Evolutionary conservation across 140 eudicot species (phyloP).

Genomic region (Ambrosia hybrid): DNA sequence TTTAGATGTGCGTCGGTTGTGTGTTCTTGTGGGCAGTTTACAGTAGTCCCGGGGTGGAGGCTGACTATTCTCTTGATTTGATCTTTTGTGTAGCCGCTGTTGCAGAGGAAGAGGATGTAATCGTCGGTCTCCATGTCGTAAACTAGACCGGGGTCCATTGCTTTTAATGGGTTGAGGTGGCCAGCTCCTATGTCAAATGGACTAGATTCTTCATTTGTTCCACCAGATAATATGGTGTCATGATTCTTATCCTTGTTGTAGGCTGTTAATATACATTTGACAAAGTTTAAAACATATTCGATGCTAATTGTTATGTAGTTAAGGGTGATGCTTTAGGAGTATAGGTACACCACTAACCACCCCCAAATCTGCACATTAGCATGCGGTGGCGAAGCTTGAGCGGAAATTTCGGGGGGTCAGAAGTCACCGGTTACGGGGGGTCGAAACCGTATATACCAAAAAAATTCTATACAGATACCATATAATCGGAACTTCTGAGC

Average conservation of each 20-base stretch:
- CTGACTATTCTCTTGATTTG: constrained; percentile 47
- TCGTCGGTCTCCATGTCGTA: constrained; percentile 55
- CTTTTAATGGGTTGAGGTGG: constrained; percentile 58
- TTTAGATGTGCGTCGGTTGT: constrained; percentile 38
- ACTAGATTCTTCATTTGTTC: constrained; percentile 48
- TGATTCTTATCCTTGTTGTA: constrained; percentile 44
- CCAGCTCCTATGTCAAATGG: constrained; percentile 81
- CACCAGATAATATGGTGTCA: constrained; percentile 51
- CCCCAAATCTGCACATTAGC: neutral
- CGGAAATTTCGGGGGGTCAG: no score
- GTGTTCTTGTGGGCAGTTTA: constrained; percentile 32
- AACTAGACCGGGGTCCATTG: constrained; percentile 76
- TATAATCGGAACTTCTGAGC: no score
- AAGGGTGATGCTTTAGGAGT: neutral
- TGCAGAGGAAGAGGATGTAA: constrained; percentile 60
- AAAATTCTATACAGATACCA: no score
- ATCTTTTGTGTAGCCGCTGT: constrained; percentile 54
- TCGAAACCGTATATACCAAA: no score
- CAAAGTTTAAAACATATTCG: neutral
- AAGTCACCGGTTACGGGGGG: no score
- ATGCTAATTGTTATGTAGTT: neutral
- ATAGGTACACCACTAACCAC: neutral
- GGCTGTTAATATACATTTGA: constrained; percentile 34
- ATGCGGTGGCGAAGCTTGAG: no score
- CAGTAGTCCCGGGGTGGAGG: neutral